phyloP scores from a whole-genome alignment of 345 rosid species.

The Lepidium sativum region DNA sequence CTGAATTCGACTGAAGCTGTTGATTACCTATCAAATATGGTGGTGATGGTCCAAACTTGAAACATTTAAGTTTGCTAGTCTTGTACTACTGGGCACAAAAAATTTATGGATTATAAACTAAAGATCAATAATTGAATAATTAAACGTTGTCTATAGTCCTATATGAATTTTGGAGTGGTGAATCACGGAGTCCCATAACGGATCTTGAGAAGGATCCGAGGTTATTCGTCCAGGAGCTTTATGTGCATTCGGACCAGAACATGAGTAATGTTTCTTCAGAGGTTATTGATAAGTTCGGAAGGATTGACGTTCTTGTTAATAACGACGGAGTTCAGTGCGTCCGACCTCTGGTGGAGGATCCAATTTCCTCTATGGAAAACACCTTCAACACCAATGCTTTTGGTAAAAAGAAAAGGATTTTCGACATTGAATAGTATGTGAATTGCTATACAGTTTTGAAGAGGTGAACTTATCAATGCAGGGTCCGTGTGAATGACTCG shows the following conservation, averaged over 20 bases:
- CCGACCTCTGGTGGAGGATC: slow-evolving; percentile 76
- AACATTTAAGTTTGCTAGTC: no score
- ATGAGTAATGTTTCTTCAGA: slow-evolving; percentile 37
- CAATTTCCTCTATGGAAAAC: slow-evolving; percentile 45
- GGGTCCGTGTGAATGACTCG: slow-evolving; percentile 80
- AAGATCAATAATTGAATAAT: no score
- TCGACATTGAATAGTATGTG: neutral
- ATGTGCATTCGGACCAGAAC: slow-evolving; percentile 58
- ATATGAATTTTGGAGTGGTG: no score
- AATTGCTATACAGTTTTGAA: neutral
- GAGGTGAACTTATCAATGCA: slow-evolving; percentile 8
- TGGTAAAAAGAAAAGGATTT: slow-evolving; percentile 26
- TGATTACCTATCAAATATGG: slow-evolving; percentile 44
- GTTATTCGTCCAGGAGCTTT: slow-evolving; percentile 57
- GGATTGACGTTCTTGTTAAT: slow-evolving; percentile 67
- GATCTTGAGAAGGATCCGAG: slow-evolving; percentile 62
- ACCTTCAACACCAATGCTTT: slow-evolving; percentile 68
- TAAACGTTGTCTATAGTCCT: no score
- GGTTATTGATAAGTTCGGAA: slow-evolving; percentile 53
- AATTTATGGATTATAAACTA: no score
- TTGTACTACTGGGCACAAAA: no score
- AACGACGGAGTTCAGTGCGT: slow-evolving; percentile 82
- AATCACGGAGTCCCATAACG: slow-evolving; percentile 50
- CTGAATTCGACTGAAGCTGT: slow-evolving; percentile 33
- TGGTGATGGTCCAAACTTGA: neutral